A percentile compares a stretch with the other conserved stretches of the same genome.
Evolutionary conservation across 139 green algal genomes (phyloP).

Genomic region (Protoeuglena noctilucae): DNA sequence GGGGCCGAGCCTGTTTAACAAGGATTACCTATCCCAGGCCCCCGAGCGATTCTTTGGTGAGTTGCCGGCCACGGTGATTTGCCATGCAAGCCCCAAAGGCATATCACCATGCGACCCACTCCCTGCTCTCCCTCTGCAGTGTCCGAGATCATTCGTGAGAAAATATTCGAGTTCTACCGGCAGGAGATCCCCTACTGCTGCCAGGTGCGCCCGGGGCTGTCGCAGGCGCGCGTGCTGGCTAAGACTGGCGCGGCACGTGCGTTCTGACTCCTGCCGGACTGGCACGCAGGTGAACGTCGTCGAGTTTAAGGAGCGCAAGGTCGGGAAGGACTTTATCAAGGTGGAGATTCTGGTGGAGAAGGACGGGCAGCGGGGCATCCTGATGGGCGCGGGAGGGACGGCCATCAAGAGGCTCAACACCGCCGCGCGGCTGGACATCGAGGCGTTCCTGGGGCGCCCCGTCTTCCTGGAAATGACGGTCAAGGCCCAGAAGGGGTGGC

Average conservation of each 20-base stretch:
- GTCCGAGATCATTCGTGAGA: conserved; percentile 84
- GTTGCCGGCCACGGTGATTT: too few species aligned
- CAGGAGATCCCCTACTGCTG: conserved; percentile 81
- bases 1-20: conserved; percentile 66
- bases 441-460: conserved; percentile 49
- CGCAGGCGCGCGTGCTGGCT: neutral
- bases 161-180: conserved; percentile 79
- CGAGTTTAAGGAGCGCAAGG: conserved; percentile 51
- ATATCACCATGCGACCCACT: too few species aligned
- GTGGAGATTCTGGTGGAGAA: conserved; percentile 38
- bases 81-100: too few species aligned
- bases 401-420: conserved; percentile 42
- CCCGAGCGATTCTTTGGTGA: conserved; percentile 91
- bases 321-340: conserved; percentile 48
- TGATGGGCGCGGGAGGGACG: conserved; percentile 50
- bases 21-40: conserved; percentile 17
- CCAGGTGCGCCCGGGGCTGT: conserved; percentile 30
- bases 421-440: conserved; percentile 46
- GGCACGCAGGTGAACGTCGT: conserved; percentile 48
- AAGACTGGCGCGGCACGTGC: neutral
- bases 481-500: conserved; percentile 42
- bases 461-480: conserved; percentile 68
- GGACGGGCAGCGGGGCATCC: conserved; percentile 54
- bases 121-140: too few species aligned
- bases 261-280: neutral